Conservation (phyloP, 106 monocot genomes). For the Ottelia alismoides region DNA sequence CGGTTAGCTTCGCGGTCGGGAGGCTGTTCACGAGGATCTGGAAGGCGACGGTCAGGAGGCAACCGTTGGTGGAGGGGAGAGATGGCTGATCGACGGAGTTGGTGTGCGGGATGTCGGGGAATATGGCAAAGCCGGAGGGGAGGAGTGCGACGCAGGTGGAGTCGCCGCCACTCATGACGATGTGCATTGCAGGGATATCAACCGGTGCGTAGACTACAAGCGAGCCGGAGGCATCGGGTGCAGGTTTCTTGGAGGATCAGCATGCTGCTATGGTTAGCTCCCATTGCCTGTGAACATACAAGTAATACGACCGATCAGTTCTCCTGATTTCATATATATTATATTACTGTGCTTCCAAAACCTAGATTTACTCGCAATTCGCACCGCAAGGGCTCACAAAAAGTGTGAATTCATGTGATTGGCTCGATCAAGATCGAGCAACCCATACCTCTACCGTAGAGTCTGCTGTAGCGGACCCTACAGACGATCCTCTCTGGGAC, state of each 20-base stretch:
- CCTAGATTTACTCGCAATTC: too few relatives aligned
- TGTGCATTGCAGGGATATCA: slow-evolving; percentile 70
- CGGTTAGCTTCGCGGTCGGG: slow-evolving; percentile 69
- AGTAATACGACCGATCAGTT: too few relatives aligned
- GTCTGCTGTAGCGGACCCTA: too few relatives aligned
- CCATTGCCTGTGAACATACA: too few relatives aligned
- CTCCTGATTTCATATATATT: too few relatives aligned
- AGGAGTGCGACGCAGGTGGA: slow-evolving; percentile 72
- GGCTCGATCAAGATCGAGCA: too few relatives aligned
- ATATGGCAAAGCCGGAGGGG: slow-evolving; percentile 85
- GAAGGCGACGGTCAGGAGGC: slow-evolving; percentile 19
- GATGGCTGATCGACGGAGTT: neutral
- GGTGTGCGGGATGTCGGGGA: slow-evolving; percentile 39
- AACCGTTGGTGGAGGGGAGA: slow-evolving; percentile 12
- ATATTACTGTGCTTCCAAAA: too few relatives aligned
- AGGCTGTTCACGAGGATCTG: slow-evolving; percentile 86
- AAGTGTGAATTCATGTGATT: too few relatives aligned
- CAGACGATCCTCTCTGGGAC: too few relatives aligned
- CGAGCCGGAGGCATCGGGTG: slow-evolving; percentile 67
- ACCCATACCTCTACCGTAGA: too few relatives aligned
- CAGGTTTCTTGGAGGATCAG: slow-evolving; percentile 95
- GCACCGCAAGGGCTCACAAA: too few relatives aligned
- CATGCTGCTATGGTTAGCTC: too few relatives aligned
- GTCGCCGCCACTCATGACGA: slow-evolving; percentile 65
- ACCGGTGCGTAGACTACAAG: slow-evolving; percentile 85